Evolutionary conservation across 805 yeast genomes (phyloP).

Genomic region (Metschnikowia matae): DNA sequence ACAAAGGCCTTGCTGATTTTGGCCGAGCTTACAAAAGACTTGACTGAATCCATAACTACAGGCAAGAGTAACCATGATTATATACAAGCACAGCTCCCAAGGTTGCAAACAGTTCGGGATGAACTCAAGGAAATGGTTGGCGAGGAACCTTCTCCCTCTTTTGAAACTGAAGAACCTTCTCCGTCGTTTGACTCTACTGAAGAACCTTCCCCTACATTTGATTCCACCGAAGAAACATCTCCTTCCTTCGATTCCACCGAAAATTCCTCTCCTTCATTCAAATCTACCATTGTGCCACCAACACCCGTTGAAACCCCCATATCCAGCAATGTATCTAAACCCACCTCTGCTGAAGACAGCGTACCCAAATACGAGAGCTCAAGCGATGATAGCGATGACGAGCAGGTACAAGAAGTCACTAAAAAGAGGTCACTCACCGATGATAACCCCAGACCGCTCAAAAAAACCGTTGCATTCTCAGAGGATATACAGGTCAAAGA

Average conservation of each 20-base stretch:
- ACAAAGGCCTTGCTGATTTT: slow-evolving; percentile 25
- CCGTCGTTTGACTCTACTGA: slow-evolving; percentile 1
- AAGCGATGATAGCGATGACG: slow-evolving; percentile 17
- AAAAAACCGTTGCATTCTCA: slow-evolving; percentile 37
- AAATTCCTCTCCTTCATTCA: background rate
- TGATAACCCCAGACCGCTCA: slow-evolving; percentile 13
- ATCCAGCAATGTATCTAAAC: background rate
- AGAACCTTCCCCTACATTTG: background rate
- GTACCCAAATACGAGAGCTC: slow-evolving; percentile 18
- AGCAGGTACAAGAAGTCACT: background rate
- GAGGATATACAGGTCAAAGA: slow-evolving; percentile 41
- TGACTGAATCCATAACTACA: slow-evolving; percentile 25
- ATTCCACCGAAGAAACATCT: slow-evolving; percentile 6
- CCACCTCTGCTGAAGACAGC: background rate
- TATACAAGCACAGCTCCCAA: slow-evolving; percentile 26
- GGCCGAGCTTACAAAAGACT: slow-evolving; percentile 19
- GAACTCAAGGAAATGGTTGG: slow-evolving; percentile 30
- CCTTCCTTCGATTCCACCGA: slow-evolving; percentile 9
- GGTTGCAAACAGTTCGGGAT: slow-evolving; percentile 26
- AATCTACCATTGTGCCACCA: background rate
- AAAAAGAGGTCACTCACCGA: slow-evolving; percentile 3
- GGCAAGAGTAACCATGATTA: slow-evolving; percentile 33
- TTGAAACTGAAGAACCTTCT: slow-evolving; percentile 13
- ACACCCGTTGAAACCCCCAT: background rate
- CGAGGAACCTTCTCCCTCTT: slow-evolving; percentile 30